These are phyloP conservation scores for Acanthamoeba divionensis DNA, from an alignment of 208 protist species.

Conservation along the genomic window DNA sequence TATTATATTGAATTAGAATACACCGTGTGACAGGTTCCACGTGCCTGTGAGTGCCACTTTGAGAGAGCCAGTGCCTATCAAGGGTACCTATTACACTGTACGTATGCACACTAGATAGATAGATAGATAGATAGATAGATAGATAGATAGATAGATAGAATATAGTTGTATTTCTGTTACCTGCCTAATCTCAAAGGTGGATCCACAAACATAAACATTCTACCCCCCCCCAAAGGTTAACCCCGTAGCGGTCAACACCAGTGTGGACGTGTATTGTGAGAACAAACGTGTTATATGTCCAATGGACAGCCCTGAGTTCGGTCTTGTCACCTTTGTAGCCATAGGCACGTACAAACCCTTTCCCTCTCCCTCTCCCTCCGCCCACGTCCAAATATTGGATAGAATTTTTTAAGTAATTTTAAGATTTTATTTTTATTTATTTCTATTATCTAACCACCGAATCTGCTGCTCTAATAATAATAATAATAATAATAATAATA, in stretches of 20 bases:
- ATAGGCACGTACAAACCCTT: conserved; percentile 17
- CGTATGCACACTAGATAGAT: not conserved
- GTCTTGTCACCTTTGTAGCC: conserved; percentile 43
- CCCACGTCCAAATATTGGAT: not conserved
- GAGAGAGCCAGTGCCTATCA: no score
- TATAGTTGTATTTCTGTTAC: no score
- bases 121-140: no score
- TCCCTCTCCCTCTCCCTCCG: not conserved
- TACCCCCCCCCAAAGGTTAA: conserved; percentile 46
- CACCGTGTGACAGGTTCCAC: no score
- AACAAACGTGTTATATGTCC: conserved; percentile 40
- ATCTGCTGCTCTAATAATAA: no score
- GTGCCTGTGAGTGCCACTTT: no score
- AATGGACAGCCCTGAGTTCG: conserved; percentile 39
- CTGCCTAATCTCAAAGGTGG: no score
- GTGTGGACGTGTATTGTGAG: conserved; percentile 34
- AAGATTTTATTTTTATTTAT: no score
- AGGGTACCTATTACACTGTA: conserved; percentile 56
- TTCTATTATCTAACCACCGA: no score
- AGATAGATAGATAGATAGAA: no score
- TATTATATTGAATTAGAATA: not conserved
- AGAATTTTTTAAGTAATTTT: not conserved
- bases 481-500: no score
- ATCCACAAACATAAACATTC: no score
- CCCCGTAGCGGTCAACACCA: conserved; percentile 33